A percentile compares a stretch with the other conserved stretches of the same genome.
Conservation (phyloP, 768 basidiomycete species). For the Hemileccinum rubropunctum region DNA sequence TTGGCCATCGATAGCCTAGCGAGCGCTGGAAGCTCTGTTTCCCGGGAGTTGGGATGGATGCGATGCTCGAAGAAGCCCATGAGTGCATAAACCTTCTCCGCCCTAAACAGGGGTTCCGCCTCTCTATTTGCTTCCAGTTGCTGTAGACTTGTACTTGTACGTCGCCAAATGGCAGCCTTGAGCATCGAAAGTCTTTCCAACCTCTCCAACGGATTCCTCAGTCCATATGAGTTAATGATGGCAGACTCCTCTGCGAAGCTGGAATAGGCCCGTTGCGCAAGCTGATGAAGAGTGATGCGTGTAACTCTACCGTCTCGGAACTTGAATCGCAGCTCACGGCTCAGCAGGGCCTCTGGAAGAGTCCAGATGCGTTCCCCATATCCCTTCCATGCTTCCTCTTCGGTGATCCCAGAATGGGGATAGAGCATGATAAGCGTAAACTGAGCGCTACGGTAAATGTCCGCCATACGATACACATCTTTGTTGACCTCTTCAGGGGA, state of each 20-base stretch:
- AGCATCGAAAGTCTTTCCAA: slow-evolving; percentile 21
- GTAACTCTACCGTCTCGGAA: slow-evolving; percentile 12
- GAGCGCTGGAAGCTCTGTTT: not conserved
- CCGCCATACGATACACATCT: slow-evolving; percentile 25
- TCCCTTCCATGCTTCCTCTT: slow-evolving; percentile 9
- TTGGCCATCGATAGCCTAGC: slow-evolving; percentile 23
- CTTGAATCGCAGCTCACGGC: slow-evolving; percentile 18
- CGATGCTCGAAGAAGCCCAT: slow-evolving; percentile 28
- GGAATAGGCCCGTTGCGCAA: slow-evolving; percentile 22
- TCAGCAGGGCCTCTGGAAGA: slow-evolving; percentile 21
- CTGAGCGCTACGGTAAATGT: slow-evolving; percentile 18
- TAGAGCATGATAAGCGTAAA: slow-evolving; percentile 24
- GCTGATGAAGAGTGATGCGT: slow-evolving; percentile 20
- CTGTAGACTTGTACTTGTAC: slow-evolving; percentile 4
- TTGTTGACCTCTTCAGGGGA: slow-evolving; percentile 2
- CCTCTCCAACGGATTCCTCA: slow-evolving; percentile 22
- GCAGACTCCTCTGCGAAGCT: slow-evolving; percentile 16
- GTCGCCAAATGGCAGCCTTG: slow-evolving; percentile 23
- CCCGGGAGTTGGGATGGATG: not conserved
- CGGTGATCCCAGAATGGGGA: not conserved
- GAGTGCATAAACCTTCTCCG: slow-evolving; percentile 22
- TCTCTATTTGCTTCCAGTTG: not conserved
- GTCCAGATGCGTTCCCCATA: slow-evolving; percentile 27
- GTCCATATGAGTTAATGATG: slow-evolving; percentile 19
- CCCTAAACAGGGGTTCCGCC: not conserved